Base-by-base conservation (phyloP, 345 rosid species). In the Kernera saxatilis region DNA sequence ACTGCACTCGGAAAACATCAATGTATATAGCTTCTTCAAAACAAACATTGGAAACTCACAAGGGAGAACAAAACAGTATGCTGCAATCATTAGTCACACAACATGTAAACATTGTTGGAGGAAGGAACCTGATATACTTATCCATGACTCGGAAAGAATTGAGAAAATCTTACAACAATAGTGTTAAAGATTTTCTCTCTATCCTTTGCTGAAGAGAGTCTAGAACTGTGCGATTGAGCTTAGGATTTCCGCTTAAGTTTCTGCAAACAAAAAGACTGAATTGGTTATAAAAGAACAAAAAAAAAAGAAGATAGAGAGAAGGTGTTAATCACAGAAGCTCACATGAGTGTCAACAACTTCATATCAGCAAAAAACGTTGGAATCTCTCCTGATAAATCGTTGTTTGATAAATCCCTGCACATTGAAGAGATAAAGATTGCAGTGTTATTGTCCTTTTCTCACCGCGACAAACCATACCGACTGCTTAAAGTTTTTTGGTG, bases 351-450 rank as follows among this genome's bases (percentile, higher is more conserved):
- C 69, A 84, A 50, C 45, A 52, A 72, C 5, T 71, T 15, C 74
- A 84, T 14, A 15, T 66, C 49, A 3, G 84, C 69, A 1, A 87
- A 78, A 69, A 72, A 69, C 3, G 46, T 62, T 0, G 87, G 88
- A 17, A 86, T 55, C 0, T 58, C 1, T 33, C 85, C 87, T 4
- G 53, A 61, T 39, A 84, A 59, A 49, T 26, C 72, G 32, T 79
- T 84, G 41, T 73, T 67, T 0, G 89, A 87, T 14, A 84, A 71
- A 60, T 84, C 87, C 71, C 87, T 86, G 79, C n/a, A 10, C 18
- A 19, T 36, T 52, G 32, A 49, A 49, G 15, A 49, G 27, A 40
- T 2, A 23, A 63, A 21, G 30, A 8, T 36, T 27, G 22, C n/a
- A 36, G 14, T 19, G 14, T 60, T 37, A 21, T 7, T 30, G 5